Evolutionary conservation across 139 green algal genomes (phyloP).

Genomic region (Chlorella sp.): DNA sequence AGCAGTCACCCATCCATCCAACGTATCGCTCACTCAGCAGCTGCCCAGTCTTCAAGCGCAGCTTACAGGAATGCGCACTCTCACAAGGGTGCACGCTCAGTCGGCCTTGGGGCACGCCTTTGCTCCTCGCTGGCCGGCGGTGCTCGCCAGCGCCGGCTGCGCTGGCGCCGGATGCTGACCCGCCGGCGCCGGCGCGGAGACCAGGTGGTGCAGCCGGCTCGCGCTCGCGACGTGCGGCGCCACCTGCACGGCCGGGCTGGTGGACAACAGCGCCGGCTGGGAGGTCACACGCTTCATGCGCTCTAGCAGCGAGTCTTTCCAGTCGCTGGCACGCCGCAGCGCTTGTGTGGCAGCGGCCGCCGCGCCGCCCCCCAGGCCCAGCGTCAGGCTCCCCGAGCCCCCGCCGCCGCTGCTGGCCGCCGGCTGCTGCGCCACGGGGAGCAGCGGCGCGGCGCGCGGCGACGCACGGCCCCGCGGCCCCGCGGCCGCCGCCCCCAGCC

Average conservation of each 20-base stretch:
- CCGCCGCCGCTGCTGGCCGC: neutral
- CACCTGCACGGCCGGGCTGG: no score
- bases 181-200: conserved; percentile 1
- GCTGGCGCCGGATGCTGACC: neutral
- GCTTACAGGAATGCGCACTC: no score
- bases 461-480: neutral
- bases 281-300: conserved; percentile 59
- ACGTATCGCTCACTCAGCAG: no score
- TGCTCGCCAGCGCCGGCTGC: neutral
- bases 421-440: conserved; percentile 3
- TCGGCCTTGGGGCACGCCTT: conserved; percentile 11
- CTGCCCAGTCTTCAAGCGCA: no score
- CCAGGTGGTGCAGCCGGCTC: neutral
- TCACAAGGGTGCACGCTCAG: no score
- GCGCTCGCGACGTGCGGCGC: neutral
- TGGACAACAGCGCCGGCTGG: conserved; percentile 61
- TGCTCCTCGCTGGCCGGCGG: neutral
- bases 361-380: conserved; percentile 5
- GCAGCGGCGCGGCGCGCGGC: neutral
- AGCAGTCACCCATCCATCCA: no score
- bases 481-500: neutral
- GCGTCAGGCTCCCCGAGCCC: neutral
- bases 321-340: no score
- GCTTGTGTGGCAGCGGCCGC: conserved; percentile 19
- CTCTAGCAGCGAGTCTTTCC: conserved; percentile 39